A percentile compares a stretch with the other conserved stretches of the same genome.
phyloP scores from a whole-genome alignment of 2,329 filamentous ascomycete species.

The Clarireedia homoeocarpa region DNA sequence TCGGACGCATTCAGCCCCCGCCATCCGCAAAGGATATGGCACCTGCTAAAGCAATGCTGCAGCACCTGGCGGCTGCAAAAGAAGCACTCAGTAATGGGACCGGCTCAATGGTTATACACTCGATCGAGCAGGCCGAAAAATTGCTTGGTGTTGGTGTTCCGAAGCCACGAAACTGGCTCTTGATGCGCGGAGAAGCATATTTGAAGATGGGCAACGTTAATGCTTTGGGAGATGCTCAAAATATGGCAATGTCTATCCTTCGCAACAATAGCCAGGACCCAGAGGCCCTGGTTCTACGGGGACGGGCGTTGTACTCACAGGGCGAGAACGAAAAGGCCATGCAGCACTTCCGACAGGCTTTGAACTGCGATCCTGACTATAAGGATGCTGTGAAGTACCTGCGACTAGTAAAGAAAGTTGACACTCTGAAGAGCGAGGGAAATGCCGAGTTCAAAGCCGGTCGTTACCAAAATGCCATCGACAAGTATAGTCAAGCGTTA shows the following conservation, averaged over 20 bases:
- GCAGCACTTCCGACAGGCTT: constrained; percentile 82
- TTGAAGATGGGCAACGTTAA: constrained; percentile 89
- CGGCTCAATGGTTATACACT: constrained; percentile 87
- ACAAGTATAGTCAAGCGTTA: constrained; percentile 76
- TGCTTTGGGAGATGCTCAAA: constrained; percentile 83
- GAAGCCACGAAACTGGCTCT: constrained; percentile 85
- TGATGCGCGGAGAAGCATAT: constrained; percentile 87
- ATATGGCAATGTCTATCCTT: constrained; percentile 80
- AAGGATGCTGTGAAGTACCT: constrained; percentile 82
- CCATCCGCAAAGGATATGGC: constrained; percentile 80
- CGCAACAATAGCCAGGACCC: constrained; percentile 85
- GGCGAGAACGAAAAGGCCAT: constrained; percentile 94
- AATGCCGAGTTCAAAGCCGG: constrained; percentile 85
- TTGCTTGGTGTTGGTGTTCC: constrained; percentile 66
- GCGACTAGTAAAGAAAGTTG: constrained; percentile 82
- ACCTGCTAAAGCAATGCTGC: constrained; percentile 75
- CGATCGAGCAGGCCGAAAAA: constrained; percentile 82
- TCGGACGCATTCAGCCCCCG: constrained; percentile 69
- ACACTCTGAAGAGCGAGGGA: constrained; percentile 89
- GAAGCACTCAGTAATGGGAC: constrained; percentile 67
- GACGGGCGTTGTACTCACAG: constrained; percentile 78
- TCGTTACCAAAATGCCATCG: constrained; percentile 70
- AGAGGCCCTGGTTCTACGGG: constrained; percentile 84
- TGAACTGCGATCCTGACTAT: constrained; percentile 88
- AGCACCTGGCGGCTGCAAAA: constrained; percentile 73